A percentile compares a stretch with the other conserved stretches of the same genome.
phyloP scores from a whole-genome alignment of 176 grass and related monocot species.

The Carex pumila region DNA sequence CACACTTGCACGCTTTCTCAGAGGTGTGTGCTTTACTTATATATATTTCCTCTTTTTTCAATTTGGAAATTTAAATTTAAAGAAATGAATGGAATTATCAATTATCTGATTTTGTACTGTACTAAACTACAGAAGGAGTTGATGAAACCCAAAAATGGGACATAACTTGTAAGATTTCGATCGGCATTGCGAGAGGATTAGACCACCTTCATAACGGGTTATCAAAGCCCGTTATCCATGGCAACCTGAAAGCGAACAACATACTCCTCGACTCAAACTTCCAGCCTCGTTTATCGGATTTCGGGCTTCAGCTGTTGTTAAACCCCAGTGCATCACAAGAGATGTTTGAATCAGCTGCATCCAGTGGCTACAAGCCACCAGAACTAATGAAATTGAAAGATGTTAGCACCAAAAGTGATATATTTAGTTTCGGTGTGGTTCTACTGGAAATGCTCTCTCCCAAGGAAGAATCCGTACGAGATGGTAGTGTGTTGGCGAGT shows the following conservation, averaged over 20 bases:
- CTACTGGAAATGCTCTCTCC: conserved; percentile 85
- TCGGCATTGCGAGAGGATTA: conserved; percentile 79
- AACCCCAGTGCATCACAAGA: conserved; percentile 48
- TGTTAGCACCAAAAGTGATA: conserved; percentile 46
- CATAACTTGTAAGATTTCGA: conserved; percentile 71
- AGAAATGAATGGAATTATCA: background rate
- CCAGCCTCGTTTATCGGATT: conserved; percentile 76
- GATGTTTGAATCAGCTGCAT: conserved; percentile 62
- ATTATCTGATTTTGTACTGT: background rate
- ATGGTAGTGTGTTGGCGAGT: conserved; percentile 13
- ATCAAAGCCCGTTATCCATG: conserved; percentile 63
- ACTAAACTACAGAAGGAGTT: conserved; percentile 55
- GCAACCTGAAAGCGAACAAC: conserved; percentile 91
- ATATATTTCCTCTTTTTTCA: background rate
- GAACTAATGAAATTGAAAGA: conserved; percentile 89
- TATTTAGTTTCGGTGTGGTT: conserved; percentile 72
- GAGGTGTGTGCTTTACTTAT: conserved; percentile 22
- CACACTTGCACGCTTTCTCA: conserved; percentile 61
- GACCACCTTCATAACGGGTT: conserved; percentile 73
- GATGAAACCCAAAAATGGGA: conserved; percentile 80
- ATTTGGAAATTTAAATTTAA: background rate
- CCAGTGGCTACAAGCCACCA: conserved; percentile 73
- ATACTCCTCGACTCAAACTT: conserved; percentile 85
- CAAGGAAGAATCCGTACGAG: conserved; percentile 35
- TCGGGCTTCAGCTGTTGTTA: conserved; percentile 73